A percentile compares a stretch with the other conserved stretches of the same genome.
These are phyloP conservation scores for Galerina marginata DNA, from an alignment of 768 basidiomycete genomes.

Conservation along the genomic window DNA sequence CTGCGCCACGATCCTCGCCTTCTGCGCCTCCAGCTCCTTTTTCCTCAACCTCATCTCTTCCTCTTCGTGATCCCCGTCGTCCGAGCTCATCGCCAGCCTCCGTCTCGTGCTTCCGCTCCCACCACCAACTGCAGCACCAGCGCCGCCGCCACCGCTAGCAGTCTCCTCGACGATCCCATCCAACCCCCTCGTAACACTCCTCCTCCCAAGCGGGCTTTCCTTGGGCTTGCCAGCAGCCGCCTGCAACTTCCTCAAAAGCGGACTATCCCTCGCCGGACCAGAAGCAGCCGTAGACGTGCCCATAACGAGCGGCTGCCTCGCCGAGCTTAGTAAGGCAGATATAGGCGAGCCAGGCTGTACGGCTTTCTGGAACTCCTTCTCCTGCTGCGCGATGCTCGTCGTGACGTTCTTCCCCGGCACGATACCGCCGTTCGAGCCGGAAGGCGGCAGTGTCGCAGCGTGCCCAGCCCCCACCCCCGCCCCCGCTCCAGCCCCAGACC, in stretches of 20 bases:
- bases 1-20: constrained; percentile 92
- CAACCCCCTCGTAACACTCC: constrained; percentile 43
- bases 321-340: constrained; percentile 86
- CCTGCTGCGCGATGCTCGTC: constrained; percentile 79
- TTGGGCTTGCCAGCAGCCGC: constrained; percentile 19
- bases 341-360: constrained; percentile 96
- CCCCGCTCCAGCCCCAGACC: background rate
- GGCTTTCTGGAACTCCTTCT: constrained; percentile 96
- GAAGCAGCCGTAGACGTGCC: constrained; percentile 33
- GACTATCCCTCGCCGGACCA: constrained; percentile 25
- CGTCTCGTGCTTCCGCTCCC: constrained; percentile 33
- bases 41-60: constrained; percentile 46
- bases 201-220: constrained; percentile 58
- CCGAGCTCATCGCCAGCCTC: constrained; percentile 16
- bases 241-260: constrained; percentile 33
- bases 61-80: constrained; percentile 41
- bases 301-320: constrained; percentile 86
- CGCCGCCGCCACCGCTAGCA: background rate
- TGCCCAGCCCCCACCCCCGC: too few species aligned
- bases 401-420: constrained; percentile 48
- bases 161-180: constrained; percentile 48
- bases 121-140: too few species aligned
- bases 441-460: background rate
- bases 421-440: background rate
- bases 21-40: constrained; percentile 89